Percentiles rank a stretch among this genome's conserved stretches.
Evolutionary conservation across 225 moss, liverwort and hornwort genomes (phyloP).

Genomic region (Marchantia paleacea): DNA sequence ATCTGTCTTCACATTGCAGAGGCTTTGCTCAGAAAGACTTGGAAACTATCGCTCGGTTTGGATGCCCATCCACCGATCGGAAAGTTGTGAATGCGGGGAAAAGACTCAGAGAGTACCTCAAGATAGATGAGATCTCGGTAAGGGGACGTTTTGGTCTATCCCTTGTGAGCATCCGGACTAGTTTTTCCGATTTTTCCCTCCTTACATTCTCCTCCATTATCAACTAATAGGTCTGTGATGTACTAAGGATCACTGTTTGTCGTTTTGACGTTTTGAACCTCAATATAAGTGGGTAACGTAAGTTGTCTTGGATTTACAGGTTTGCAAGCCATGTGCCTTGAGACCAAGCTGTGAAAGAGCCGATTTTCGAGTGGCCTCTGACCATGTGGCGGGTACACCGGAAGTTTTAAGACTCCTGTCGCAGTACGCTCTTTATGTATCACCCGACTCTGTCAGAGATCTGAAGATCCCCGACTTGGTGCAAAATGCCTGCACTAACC

Average conservation of each 20-base stretch:
- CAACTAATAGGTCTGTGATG: background rate
- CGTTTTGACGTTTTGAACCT: no score
- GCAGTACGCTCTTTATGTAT: constrained; percentile 63
- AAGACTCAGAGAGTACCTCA: constrained; percentile 75
- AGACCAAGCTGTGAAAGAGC: constrained; percentile 73
- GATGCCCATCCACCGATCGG: constrained; percentile 86
- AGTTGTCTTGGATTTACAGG: constrained; percentile 30
- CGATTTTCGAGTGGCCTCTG: constrained; percentile 67
- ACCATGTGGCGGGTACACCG: constrained; percentile 53
- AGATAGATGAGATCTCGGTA: constrained; percentile 72
- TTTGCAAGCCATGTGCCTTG: constrained; percentile 78
- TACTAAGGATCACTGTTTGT: no score
- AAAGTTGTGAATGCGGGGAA: constrained; percentile 97
- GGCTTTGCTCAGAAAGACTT: constrained; percentile 49
- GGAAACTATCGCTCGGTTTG: constrained; percentile 69
- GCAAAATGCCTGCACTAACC: constrained; percentile 41
- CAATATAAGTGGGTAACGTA: no score
- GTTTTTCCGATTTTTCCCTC: background rate
- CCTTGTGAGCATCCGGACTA: background rate
- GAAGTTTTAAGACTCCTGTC: constrained; percentile 77
- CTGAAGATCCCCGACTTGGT: constrained; percentile 31
- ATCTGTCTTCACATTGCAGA: constrained; percentile 37
- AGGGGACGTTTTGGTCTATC: constrained; percentile 15
- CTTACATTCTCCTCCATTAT: background rate
- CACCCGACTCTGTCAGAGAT: constrained; percentile 21